A percentile compares a stretch with the other conserved stretches of the same genome.
Evolutionary conservation across 768 basidiomycete genomes (phyloP).

Genomic region (Flagelloscypha sp.): DNA sequence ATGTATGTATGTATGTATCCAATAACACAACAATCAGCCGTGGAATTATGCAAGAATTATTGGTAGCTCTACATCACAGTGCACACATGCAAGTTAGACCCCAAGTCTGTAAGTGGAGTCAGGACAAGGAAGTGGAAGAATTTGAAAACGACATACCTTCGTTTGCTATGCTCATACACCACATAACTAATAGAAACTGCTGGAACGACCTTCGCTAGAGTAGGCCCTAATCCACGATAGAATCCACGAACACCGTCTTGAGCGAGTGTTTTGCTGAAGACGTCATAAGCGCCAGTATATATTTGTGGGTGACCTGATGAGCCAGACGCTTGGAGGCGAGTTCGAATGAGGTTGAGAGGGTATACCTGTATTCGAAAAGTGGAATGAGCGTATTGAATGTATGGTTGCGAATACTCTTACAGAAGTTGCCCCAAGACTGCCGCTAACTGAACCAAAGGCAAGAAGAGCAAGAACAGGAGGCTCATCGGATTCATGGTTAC

Average conservation of each 20-base stretch:
- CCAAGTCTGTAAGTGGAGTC: constrained; percentile 25
- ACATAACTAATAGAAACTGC: constrained; percentile 96
- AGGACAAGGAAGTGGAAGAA: constrained; percentile 5
- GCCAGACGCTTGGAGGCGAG: constrained; percentile 92
- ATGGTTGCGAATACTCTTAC: no score
- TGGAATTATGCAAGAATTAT: constrained; percentile 3
- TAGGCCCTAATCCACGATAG: constrained; percentile 88
- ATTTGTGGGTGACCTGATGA: constrained; percentile 89
- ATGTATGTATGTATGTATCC: no score
- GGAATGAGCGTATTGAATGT: no score
- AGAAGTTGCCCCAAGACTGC: constrained; percentile 86
- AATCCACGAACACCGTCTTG: constrained; percentile 91
- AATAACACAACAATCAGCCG: no score
- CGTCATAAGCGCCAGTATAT: constrained; percentile 86
- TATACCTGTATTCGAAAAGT: no score
- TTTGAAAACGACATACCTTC: constrained; percentile 41
- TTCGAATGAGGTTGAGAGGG: constrained; percentile 86
- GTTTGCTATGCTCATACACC: constrained; percentile 83
- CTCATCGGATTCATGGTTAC: constrained; percentile 81
- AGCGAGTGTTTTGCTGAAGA: constrained; percentile 67
- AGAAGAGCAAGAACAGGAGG: constrained; percentile 82
- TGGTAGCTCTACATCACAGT: no score
- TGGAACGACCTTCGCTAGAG: constrained; percentile 93
- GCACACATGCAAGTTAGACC: constrained; percentile 13
- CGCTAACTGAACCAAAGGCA: constrained; percentile 87